phyloP scores from a whole-genome alignment of 2,329 filamentous ascomycete genomes.

The Aspergillus quadrilineatus region DNA sequence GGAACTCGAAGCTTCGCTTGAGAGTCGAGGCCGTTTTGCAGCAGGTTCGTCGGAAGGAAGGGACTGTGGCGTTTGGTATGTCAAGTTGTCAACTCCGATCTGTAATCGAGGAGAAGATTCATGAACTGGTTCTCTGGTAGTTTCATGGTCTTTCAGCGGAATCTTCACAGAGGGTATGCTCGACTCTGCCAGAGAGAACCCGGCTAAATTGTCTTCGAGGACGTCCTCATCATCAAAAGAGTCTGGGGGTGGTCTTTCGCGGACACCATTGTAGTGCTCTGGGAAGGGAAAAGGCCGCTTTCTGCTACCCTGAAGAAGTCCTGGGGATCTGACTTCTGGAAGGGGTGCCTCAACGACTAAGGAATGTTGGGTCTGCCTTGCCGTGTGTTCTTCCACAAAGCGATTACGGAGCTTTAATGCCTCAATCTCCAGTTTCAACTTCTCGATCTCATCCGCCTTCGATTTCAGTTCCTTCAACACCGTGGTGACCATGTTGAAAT shows the following conservation, averaged over 20 bases:
- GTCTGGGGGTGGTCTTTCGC: slow-evolving; percentile 29
- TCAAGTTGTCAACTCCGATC: slow-evolving; percentile 17
- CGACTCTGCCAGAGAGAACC: slow-evolving; percentile 25
- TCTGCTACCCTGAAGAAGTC: slow-evolving; percentile 33
- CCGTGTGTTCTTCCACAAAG: slow-evolving; percentile 32
- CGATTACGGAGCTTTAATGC: slow-evolving; percentile 38
- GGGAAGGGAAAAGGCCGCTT: slow-evolving; percentile 36
- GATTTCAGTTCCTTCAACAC: slow-evolving; percentile 40
- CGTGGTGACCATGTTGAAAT: slow-evolving; percentile 40
- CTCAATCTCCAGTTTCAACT: slow-evolving; percentile 39
- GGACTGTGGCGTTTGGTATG: slow-evolving; percentile 10
- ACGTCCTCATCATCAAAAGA: slow-evolving; percentile 35
- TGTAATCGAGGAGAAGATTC: slow-evolving; percentile 17
- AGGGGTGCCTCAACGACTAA: slow-evolving; percentile 17
- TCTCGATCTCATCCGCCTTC: slow-evolving; percentile 42
- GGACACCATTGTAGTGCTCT: slow-evolving; percentile 27
- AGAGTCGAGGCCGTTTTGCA: slow-evolving; percentile 34
- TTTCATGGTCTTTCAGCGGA: slow-evolving; percentile 24
- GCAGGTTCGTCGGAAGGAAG: slow-evolving; percentile 16
- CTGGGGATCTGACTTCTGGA: slow-evolving; percentile 35
- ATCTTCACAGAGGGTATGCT: slow-evolving; percentile 24
- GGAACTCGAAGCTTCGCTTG: slow-evolving; percentile 4
- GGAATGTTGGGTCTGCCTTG: slow-evolving; percentile 15
- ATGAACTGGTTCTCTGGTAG: slow-evolving; percentile 5
- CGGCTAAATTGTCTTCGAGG: slow-evolving; percentile 26